These are phyloP conservation scores for Talaromyces amestolkiae DNA, from an alignment of 2,329 filamentous ascomycete genomes.

Conservation along the genomic window DNA sequence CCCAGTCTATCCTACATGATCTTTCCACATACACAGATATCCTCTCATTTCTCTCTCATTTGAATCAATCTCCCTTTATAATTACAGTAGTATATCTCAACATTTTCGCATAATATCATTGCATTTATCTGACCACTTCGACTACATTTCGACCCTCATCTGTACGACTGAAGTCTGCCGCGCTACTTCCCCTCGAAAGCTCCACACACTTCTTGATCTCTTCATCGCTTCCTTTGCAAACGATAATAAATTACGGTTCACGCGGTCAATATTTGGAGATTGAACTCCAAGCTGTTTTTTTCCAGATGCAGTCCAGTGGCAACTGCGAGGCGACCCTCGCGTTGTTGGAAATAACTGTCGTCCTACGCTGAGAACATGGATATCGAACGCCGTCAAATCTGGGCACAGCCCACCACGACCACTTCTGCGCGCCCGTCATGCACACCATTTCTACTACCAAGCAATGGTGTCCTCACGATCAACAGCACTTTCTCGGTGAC, in stretches of 20 bases:
- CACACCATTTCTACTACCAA: conserved; percentile 62
- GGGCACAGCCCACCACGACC: conserved; percentile 40
- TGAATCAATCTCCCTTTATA: background rate
- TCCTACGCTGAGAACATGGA: conserved; percentile 24
- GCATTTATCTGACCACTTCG: background rate
- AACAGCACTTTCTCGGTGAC: conserved; percentile 44
- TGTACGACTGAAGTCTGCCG: background rate
- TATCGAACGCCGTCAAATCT: conserved; percentile 41
- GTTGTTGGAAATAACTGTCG: background rate
- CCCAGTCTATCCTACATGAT: background rate
- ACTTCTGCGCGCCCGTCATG: conserved; percentile 51
- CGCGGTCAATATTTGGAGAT: background rate
- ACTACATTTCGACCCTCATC: background rate
- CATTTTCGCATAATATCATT: too few relatives aligned
- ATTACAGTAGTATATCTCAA: too few relatives aligned
- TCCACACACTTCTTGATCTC: background rate
- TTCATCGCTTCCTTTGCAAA: background rate
- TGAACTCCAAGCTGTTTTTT: conserved; percentile 1
- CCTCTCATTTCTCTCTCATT: background rate
- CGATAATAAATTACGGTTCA: background rate
- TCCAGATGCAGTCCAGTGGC: conserved; percentile 15
- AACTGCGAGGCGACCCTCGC: conserved; percentile 17
- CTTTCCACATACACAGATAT: background rate
- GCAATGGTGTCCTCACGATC: conserved; percentile 48
- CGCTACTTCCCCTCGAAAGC: background rate